These are phyloP conservation scores for Arabidopsis hybrid DNA, from an alignment of 441 rosid species.

Conservation along the genomic window DNA sequence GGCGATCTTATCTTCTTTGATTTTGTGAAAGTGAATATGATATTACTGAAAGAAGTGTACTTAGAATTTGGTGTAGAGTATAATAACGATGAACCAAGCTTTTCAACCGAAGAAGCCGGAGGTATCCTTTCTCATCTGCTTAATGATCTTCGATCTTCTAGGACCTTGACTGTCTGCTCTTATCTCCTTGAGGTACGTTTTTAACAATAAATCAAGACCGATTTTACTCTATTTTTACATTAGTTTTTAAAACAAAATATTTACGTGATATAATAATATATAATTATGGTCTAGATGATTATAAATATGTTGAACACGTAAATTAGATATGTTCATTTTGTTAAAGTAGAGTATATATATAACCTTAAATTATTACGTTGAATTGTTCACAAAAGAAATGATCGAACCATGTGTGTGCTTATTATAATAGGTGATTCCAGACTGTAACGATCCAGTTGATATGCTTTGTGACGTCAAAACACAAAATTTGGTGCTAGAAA, in stretches of 20 bases:
- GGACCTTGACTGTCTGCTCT: conserved; percentile 46
- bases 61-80: conserved; percentile 47
- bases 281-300: no score
- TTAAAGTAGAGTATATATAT: background rate
- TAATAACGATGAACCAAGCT: conserved; percentile 23
- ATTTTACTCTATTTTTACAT: background rate
- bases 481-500: conserved; percentile 51
- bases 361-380: background rate
- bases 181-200: conserved; percentile 56
- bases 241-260: no score
- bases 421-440: conserved; percentile 45
- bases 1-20: conserved; percentile 33
- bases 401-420: background rate
- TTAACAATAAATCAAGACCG: background rate
- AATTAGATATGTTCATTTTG: background rate
- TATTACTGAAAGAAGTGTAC: conserved; percentile 40
- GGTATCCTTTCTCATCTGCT: conserved; percentile 35
- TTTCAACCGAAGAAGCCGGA: conserved; percentile 13
- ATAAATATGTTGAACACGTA: no score
- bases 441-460: conserved; percentile 33
- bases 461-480: conserved; percentile 32
- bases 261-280: no score
- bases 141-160: conserved; percentile 31
- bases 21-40: background rate
- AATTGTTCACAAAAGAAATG: background rate